phyloP scores from a whole-genome alignment of 371 early-diverging fungal genomes.

The Mucor sp. region DNA sequence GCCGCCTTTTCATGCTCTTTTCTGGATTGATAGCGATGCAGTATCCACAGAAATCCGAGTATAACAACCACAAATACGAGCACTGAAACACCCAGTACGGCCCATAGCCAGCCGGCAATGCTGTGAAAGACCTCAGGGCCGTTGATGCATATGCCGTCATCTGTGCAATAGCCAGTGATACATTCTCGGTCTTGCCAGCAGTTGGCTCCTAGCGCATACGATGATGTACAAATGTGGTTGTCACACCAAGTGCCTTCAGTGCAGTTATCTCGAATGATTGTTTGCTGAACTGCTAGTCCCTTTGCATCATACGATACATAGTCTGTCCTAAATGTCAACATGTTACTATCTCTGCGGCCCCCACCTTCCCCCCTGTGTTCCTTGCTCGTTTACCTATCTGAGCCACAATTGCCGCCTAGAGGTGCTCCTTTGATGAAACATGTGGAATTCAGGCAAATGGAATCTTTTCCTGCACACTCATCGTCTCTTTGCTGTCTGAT shows the following conservation, averaged over 20 bases:
- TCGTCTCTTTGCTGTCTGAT: slow-evolving; percentile 45
- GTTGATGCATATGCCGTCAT: slow-evolving; percentile 34
- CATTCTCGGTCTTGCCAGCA: slow-evolving; percentile 52
- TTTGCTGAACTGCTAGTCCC: slow-evolving; percentile 31
- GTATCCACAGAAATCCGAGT: slow-evolving; percentile 35
- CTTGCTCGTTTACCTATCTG: slow-evolving; percentile 34
- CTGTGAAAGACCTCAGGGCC: slow-evolving; percentile 48
- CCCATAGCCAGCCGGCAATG: slow-evolving; percentile 47
- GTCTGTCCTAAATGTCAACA: slow-evolving; percentile 19
- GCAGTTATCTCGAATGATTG: slow-evolving; percentile 52
- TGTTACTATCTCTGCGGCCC: not conserved
- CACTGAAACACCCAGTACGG: slow-evolving; percentile 33
- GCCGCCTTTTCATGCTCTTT: slow-evolving; percentile 43
- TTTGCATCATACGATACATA: slow-evolving; percentile 33
- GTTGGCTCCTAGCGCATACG: slow-evolving; percentile 18
- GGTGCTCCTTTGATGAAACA: slow-evolving; percentile 50
- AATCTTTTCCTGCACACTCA: slow-evolving; percentile 38
- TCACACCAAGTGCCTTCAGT: slow-evolving; percentile 42
- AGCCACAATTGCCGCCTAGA: slow-evolving; percentile 42
- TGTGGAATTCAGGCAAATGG: slow-evolving; percentile 47
- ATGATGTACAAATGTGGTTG: slow-evolving; percentile 21
- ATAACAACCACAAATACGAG: slow-evolving; percentile 40
- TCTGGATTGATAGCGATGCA: slow-evolving; percentile 51
- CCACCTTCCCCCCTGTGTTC: not conserved
- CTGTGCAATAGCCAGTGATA: slow-evolving; percentile 41